Evolutionary conservation across 768 basidiomycete species (phyloP), one percentile per base, ranked within the genome.

Genomic region (Suillus cothurnatus): DNA sequence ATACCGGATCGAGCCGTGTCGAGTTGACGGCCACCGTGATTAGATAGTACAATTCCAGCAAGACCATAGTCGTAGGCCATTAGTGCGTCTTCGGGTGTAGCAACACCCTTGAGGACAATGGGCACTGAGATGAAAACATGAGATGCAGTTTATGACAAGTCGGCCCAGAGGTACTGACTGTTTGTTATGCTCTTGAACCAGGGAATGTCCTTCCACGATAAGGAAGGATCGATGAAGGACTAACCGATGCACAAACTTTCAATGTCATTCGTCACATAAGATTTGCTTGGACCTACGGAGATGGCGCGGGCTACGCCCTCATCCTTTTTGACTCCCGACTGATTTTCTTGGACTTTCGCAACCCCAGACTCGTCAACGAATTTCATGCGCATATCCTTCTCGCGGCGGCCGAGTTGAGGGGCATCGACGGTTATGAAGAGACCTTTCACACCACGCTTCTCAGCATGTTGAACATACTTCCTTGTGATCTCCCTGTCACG

Each of bases 351-450:
- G 19, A 59, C 57, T 73, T 85, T 85, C n/a, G 67, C 73, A 26
- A 76, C 75, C 50, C 78, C 75, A n/a, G 76, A 78, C 8, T 77
- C 76, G 38, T 78, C 76, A 45, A 89, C 91, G 66, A 98, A 98
- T 74, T 95, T 97, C 88, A 92, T 92, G 31, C 97, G 84, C 95
- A 99, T 98, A 73, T 99, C 97, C 65, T 96, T 95, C 76, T 97
- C 95, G 65, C 96, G 85, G 15, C 95, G 86, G 52, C 97, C 97
- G 12, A 99, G 88, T 70, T 97, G 95, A 7, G 97, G 97, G 0
- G 97, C 97, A 78, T 99, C 97, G 32, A 99, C 97, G 0, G 97
- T 98, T 74, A 99, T 97, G 77, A 99, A 98, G 15, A 99, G 81
- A 4, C 85, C 97, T 75, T 95, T 96, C 73, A 99, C 86, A 2